Conservation (phyloP, 805 yeast species). For the Brettanomyces naardenensis region DNA sequence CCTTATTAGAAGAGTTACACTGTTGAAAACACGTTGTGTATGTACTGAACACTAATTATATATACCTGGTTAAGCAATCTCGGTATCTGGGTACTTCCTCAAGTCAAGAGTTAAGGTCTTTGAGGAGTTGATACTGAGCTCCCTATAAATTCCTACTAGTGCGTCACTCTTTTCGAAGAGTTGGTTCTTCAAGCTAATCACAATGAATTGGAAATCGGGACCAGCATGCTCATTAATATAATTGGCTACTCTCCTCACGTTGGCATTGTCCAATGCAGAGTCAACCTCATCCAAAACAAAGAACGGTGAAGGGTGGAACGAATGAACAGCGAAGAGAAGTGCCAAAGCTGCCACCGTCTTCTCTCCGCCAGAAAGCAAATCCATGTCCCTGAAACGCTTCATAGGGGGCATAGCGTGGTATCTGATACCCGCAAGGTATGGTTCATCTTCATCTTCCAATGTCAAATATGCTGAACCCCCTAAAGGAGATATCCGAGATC, state of each 20-base stretch:
- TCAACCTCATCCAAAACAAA: slow-evolving; percentile 97
- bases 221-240: slow-evolving; percentile 73
- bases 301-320: slow-evolving; percentile 89
- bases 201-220: slow-evolving; percentile 81
- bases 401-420: slow-evolving; percentile 96
- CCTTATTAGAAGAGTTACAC: slow-evolving; percentile 30
- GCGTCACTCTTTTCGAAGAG: slow-evolving; percentile 86
- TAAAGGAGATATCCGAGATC: slow-evolving; percentile 56
- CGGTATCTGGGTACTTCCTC: slow-evolving; percentile 43
- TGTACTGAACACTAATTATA: too few relatives aligned
- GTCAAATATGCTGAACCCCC: slow-evolving; percentile 94
- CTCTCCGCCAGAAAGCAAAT: slow-evolving; percentile 90
- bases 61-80: slow-evolving; percentile 1
- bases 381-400: slow-evolving; percentile 90
- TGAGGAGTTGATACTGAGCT: slow-evolving; percentile 65
- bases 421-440: slow-evolving; percentile 73
- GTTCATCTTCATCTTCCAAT: slow-evolving; percentile 83
- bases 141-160: slow-evolving; percentile 86
- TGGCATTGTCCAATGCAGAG: slow-evolving; percentile 89
- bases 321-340: slow-evolving; percentile 81
- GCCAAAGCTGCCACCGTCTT: slow-evolving; percentile 96
- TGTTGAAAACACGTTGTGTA: neutral
- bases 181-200: slow-evolving; percentile 81
- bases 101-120: slow-evolving; percentile 68
- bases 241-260: slow-evolving; percentile 80